Base-by-base conservation (phyloP, 2,329 filamentous ascomycete species). In the Microdochium paspali region DNA sequence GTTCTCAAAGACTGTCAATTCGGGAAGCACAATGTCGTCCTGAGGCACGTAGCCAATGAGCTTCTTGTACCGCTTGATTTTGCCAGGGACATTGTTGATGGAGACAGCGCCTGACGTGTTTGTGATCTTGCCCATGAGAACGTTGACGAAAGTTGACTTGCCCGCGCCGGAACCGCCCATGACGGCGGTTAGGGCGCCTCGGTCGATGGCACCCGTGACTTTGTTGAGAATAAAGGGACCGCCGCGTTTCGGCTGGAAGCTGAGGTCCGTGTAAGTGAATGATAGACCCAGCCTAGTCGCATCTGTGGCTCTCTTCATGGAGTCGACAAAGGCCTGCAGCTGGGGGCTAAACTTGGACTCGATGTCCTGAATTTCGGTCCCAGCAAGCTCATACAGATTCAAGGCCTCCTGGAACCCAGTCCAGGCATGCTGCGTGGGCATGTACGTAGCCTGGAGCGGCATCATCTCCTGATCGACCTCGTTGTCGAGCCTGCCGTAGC, bases 11-110 rank as follows among this genome's bases (percentile, higher is more conserved):
- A 82, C 77, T 0, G 78, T 82, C 43, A 82, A 60, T 55, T 82
- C 76, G 0, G 77, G 73, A 10, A 80, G 65, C 3, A 82, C 70
- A 24, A 82, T 70, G 56, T 82, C 79, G 51, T 82, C 76, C 54
- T 82, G 78, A 1, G 79, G 78, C 3, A 82, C 78, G 50, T 80
- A 81, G 21, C 77, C 77, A 24, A 81, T 79, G 49, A 80, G 64
- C 56, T 80, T 79, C 59, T 76, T 79, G 59, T 77, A 80, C 39
- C 65, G 63, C 55, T 67, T 67, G 61, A 76, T 66, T 51, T 68
- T 68, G 12, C 70, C 67, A 0, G 70, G 64, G 4, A 65, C 62
- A n/a, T 71, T 72, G 51, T 80, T 81, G 52, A 80, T 68, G 44
- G 70, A 72, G 24, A 77, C 71, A 0, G 64, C 53, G 2, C 77